phyloP scores from a whole-genome alignment of 1,284 basidiomycete species.

The Trichosporon sp. region DNA sequence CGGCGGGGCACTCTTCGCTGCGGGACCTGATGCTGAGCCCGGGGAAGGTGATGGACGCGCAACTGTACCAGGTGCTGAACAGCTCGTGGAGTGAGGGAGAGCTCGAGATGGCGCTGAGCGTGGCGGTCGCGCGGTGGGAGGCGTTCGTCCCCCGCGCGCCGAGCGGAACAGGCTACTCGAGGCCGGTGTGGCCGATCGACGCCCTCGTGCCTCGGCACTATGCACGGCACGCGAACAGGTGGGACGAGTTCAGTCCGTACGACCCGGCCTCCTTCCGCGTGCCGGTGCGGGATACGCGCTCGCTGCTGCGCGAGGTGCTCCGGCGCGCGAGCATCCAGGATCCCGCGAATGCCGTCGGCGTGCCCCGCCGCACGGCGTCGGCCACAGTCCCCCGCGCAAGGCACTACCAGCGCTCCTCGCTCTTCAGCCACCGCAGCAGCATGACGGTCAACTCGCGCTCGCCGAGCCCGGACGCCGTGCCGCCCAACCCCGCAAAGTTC shows the following conservation, averaged over 20 bases:
- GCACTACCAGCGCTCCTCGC: not conserved
- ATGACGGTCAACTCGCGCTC: not conserved
- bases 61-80: not conserved
- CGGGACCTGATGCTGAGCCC: not conserved
- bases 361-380: not conserved
- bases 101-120: not conserved
- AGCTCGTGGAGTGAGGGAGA: not conserved
- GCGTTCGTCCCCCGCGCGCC: not conserved
- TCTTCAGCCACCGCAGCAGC: not conserved
- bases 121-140: not conserved
- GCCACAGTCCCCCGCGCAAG: not conserved
- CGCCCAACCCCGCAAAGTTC: constrained; percentile 1
- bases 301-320: not conserved
- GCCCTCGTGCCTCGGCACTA: constrained; percentile 1
- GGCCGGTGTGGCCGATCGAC: not conserved
- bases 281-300: not conserved
- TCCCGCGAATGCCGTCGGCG: not conserved
- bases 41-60: not conserved
- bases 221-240: not conserved
- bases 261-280: constrained; percentile 1
- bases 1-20: not conserved
- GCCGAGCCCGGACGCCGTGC: not conserved
- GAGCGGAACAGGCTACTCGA: not conserved
- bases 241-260: constrained; percentile 3
- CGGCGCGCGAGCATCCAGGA: not conserved